Conservation (phyloP, 495 filamentous ascomycete species). For the Schizothecium vesticola region DNA sequence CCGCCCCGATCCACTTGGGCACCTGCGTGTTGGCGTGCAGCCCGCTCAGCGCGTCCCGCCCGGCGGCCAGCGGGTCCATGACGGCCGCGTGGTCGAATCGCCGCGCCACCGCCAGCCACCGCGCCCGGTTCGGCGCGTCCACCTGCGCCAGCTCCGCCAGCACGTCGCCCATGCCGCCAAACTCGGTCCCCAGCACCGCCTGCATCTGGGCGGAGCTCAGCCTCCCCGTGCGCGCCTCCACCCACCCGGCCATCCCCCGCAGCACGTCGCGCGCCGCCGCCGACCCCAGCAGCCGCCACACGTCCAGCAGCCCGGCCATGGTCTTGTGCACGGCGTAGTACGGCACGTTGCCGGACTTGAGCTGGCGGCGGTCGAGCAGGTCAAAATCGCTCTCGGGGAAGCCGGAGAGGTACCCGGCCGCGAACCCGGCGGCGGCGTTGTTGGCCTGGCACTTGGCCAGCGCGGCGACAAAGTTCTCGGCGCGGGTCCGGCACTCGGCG, state of each 20-base stretch:
- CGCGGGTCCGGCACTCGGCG: slow-evolving; percentile 27
- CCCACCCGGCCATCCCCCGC: slow-evolving; percentile 32
- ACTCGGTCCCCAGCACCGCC: slow-evolving; percentile 31
- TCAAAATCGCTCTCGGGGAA: slow-evolving; percentile 37
- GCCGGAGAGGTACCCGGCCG: slow-evolving; percentile 29
- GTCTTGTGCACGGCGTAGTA: slow-evolving; percentile 24
- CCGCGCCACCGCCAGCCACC: slow-evolving; percentile 31
- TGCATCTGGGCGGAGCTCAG: slow-evolving; percentile 34
- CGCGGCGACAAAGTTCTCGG: slow-evolving; percentile 30
- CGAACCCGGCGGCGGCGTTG: slow-evolving; percentile 27
- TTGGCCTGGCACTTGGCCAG: slow-evolving; percentile 36
- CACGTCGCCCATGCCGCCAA: slow-evolving; percentile 38
- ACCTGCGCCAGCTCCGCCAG: slow-evolving; percentile 31
- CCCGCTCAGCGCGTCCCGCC: slow-evolving; percentile 31
- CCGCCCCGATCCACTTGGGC: slow-evolving; percentile 37
- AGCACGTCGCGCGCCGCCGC: slow-evolving; percentile 25
- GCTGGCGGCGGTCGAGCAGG: slow-evolving; percentile 19
- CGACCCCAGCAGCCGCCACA: slow-evolving; percentile 31
- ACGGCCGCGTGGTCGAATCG: slow-evolving; percentile 35
- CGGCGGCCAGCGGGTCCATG: slow-evolving; percentile 30
- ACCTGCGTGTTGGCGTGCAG: slow-evolving; percentile 38
- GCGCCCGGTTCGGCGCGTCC: slow-evolving; percentile 24
- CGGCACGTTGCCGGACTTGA: slow-evolving; percentile 17
- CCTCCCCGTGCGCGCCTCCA: slow-evolving; percentile 29
- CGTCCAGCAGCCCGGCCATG: slow-evolving; percentile 26